Evolutionary conservation across 2,329 filamentous ascomycete species (phyloP).

Genomic region (Pseudocercospora fuligena): DNA sequence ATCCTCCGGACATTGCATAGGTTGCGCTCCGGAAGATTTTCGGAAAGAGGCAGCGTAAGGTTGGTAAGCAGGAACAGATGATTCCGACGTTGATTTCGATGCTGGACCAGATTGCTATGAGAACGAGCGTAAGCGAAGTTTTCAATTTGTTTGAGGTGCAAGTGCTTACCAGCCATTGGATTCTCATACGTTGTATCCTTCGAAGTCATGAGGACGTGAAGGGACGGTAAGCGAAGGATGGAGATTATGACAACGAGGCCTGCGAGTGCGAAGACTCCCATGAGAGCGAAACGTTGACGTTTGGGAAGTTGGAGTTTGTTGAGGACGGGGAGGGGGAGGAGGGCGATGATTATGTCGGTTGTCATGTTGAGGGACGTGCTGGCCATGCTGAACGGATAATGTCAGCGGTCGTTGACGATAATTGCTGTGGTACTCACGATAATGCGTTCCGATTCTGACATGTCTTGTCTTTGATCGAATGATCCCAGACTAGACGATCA

Average conservation of each 20-base stretch:
- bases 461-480: slow-evolving; percentile 21
- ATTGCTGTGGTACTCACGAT: neutral
- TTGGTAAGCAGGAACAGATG: slow-evolving; percentile 43
- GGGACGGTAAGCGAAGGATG: slow-evolving; percentile 37
- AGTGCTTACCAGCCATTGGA: slow-evolving; percentile 26
- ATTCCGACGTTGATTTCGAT: slow-evolving; percentile 44
- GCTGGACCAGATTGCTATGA: slow-evolving; percentile 38
- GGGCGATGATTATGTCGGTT: slow-evolving; percentile 43
- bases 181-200: slow-evolving; percentile 39
- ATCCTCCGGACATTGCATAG: neutral
- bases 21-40: slow-evolving; percentile 32
- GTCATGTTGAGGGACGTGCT: slow-evolving; percentile 42
- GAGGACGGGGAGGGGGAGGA: slow-evolving; percentile 42
- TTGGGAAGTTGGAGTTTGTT: slow-evolving; percentile 39
- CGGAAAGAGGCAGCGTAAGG: slow-evolving; percentile 44
- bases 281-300: slow-evolving; percentile 39
- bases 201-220: slow-evolving; percentile 33
- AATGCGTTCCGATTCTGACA: slow-evolving; percentile 19
- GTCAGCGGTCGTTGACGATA: slow-evolving; percentile 16
- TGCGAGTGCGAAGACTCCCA: slow-evolving; percentile 42
- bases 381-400: slow-evolving; percentile 33
- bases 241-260: slow-evolving; percentile 39
- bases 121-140: neutral
- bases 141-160: neutral
- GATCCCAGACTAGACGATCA: slow-evolving; percentile 45